These are phyloP conservation scores for Monilinia polystroma DNA, from an alignment of 2,329 filamentous ascomycete genomes.

Conservation along the genomic window DNA sequence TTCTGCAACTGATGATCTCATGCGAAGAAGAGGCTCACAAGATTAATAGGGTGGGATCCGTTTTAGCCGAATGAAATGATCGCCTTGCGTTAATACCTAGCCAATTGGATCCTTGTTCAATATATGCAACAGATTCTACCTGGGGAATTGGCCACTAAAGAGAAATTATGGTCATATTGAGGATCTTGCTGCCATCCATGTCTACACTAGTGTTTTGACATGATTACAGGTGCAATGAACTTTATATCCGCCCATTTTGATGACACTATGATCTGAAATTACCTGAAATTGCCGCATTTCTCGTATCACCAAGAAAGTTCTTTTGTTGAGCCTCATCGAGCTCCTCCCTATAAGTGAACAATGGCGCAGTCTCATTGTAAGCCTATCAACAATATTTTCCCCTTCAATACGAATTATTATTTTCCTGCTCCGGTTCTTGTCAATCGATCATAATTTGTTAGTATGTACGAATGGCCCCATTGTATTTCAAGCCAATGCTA, in stretches of 20 bases:
- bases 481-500: conserved; percentile 1
- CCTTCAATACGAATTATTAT: neutral
- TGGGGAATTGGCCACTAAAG: neutral
- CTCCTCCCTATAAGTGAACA: neutral
- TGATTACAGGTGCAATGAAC: neutral
- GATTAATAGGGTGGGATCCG: neutral
- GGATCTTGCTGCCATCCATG: neutral
- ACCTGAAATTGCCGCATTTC: neutral
- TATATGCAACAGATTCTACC: conserved; percentile 3
- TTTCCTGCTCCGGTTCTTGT: neutral
- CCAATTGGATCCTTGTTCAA: conserved; percentile 1
- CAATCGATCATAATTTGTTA: neutral
- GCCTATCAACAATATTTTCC: neutral
- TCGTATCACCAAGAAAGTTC: neutral
- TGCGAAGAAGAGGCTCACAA: neutral
- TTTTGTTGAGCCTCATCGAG: neutral
- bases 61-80: neutral
- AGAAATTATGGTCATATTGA: neutral
- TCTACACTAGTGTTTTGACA: neutral
- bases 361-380: conserved; percentile 2
- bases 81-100: neutral
- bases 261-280: neutral
- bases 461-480: neutral
- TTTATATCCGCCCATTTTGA: neutral
- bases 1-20: neutral